A percentile compares a stretch with the other conserved stretches of the same genome.
Conservation (phyloP, 2,329 filamentous ascomycete species). For the Capronia epimyces region DNA sequence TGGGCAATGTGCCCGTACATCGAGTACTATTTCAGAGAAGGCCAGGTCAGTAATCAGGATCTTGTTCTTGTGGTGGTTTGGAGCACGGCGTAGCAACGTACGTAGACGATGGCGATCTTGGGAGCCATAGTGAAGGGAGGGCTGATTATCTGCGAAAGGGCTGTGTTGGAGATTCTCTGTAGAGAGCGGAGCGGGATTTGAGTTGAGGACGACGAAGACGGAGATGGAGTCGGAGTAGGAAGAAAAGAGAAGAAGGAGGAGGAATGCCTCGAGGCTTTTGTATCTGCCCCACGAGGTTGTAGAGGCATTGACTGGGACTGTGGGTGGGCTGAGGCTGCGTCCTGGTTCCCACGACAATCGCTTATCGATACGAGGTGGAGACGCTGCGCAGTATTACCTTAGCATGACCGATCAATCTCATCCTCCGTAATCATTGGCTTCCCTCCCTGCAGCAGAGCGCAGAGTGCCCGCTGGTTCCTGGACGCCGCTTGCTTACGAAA, state of each 20-base stretch:
- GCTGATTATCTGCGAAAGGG: background rate
- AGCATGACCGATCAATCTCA: background rate
- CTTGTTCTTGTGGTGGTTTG: background rate
- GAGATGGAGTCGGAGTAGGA: background rate
- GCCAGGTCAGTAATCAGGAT: background rate
- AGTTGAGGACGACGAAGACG: background rate
- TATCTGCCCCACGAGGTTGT: background rate
- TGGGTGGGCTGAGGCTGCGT: background rate
- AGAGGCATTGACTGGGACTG: too few species aligned
- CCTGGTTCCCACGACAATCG: background rate
- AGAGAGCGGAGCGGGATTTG: too few species aligned
- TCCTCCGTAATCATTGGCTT: too few species aligned
- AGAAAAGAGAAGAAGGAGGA: background rate
- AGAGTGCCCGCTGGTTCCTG: background rate
- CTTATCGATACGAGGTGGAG: background rate
- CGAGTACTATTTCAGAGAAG: conserved; percentile 61
- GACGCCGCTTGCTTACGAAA: conserved; percentile 14
- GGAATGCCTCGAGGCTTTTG: background rate
- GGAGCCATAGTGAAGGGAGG: conserved; percentile 63
- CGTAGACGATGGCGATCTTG: conserved; percentile 86
- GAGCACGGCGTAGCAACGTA: conserved; percentile 46
- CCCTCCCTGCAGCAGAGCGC: too few species aligned
- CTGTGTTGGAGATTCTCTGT: background rate
- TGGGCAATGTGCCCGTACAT: conserved; percentile 86
- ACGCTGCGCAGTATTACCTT: background rate